Evolutionary conservation across 768 basidiomycete species (phyloP).

Genomic region (Mrakia hoshinonis): DNA sequence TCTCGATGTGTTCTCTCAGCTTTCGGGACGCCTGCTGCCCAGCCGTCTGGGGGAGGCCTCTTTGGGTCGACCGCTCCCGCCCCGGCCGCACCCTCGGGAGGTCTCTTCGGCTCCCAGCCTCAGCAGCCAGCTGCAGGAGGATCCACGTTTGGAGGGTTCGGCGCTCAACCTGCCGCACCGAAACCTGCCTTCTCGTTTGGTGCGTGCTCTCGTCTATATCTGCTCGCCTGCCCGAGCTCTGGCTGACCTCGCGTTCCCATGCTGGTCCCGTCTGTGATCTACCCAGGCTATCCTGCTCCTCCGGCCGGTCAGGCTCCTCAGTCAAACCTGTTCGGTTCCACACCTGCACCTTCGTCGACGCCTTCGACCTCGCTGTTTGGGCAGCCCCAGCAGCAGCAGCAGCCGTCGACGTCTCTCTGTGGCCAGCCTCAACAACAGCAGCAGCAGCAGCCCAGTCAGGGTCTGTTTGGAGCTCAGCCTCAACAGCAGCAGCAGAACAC

Average conservation of each 20-base stretch:
- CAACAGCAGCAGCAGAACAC: constrained; percentile 21
- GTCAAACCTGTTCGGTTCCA: constrained; percentile 22
- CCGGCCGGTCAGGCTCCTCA: constrained; percentile 2
- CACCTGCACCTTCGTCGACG: background rate
- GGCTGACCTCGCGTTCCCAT: constrained; percentile 5
- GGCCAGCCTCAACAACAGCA: constrained; percentile 22
- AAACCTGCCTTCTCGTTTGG: constrained; percentile 6
- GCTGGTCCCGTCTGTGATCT: background rate
- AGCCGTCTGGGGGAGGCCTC: constrained; percentile 1
- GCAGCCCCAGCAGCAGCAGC: constrained; percentile 25
- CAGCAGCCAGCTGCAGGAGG: background rate
- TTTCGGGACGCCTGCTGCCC: background rate
- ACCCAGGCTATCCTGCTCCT: constrained; percentile 8
- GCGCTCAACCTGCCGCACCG: background rate
- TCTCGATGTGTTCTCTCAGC: background rate
- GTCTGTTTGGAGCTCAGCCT: constrained; percentile 19
- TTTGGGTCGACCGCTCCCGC: constrained; percentile 19
- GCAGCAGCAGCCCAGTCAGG: background rate
- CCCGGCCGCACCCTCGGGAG: background rate
- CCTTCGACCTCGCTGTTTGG: constrained; percentile 28
- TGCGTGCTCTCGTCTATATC: background rate
- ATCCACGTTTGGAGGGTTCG: constrained; percentile 20
- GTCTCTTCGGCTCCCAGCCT: constrained; percentile 13
- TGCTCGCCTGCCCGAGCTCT: background rate
- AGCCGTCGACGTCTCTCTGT: constrained; percentile 23